Percentiles rank a stretch among this genome's conserved stretches.
Conservation (phyloP, 345 rosid species). For the Brassica incana region DNA sequence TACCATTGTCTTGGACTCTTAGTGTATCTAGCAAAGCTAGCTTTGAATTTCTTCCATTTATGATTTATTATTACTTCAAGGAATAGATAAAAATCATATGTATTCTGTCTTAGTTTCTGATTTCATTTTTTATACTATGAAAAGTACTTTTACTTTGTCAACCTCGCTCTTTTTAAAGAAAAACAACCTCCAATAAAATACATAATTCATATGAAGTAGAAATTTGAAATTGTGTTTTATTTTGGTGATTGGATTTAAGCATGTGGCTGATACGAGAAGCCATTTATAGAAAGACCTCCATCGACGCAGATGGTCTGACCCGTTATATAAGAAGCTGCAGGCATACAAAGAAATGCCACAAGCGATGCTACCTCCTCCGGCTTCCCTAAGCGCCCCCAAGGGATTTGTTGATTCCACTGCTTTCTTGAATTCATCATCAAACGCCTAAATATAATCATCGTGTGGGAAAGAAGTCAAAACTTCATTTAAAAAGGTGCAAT, state of each 20-base stretch:
- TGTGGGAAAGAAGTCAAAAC: not conserved
- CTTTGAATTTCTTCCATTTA: not conserved
- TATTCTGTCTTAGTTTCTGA: not conserved
- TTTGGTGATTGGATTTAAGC: not conserved
- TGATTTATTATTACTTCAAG: not conserved
- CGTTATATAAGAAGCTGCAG: not conserved
- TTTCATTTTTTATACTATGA: too few species aligned
- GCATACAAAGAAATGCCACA: not conserved
- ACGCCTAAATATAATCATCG: not conserved
- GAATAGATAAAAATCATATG: not conserved
- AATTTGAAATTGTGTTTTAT: not conserved
- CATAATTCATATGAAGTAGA: not conserved
- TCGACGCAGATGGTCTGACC: not conserved
- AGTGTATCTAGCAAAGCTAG: not conserved
- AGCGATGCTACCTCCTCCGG: not conserved
- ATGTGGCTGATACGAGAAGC: not conserved
- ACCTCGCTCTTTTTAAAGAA: not conserved
- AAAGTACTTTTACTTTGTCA: not conserved
- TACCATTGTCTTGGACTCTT: too few species aligned
- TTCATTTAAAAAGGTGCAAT: not conserved
- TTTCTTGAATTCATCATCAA: not conserved
- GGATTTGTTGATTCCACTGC: not conserved
- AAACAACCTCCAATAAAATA: not conserved
- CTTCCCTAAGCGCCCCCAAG: not conserved
- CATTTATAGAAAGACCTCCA: not conserved